A percentile compares a stretch with the other conserved stretches of the same genome.
Conservation (phyloP, 805 yeast species). For the Ogataea ramenticola region DNA sequence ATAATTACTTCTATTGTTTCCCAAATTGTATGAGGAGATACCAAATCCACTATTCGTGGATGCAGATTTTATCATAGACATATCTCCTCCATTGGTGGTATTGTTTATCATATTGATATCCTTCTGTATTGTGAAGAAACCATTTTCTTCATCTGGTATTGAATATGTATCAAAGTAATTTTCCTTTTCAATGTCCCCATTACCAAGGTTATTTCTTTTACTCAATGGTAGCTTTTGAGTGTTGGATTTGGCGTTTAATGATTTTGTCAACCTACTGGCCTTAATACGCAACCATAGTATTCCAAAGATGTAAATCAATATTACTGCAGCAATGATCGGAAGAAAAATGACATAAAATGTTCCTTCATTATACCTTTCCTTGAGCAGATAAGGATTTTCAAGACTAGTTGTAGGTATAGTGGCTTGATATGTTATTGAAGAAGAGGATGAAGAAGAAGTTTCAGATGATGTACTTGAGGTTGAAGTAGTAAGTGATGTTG, state of each 20-base stretch:
- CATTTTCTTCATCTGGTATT: neutral
- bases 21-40: no score
- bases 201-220: neutral
- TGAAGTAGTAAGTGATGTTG: neutral
- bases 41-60: no score
- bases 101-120: neutral
- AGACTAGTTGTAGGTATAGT: slow-evolving; percentile 10
- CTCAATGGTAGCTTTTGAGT: neutral
- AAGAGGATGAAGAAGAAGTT: neutral
- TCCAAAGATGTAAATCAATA: slow-evolving; percentile 16
- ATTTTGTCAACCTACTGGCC: neutral
- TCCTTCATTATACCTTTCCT: slow-evolving; percentile 14
- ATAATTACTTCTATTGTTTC: no score
- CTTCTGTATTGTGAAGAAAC: neutral
- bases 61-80: no score
- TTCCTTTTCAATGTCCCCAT: neutral
- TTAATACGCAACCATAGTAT: slow-evolving; percentile 1
- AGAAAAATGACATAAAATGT: slow-evolving; percentile 20
- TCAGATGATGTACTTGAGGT: neutral
- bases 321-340: slow-evolving; percentile 18
- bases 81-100: no score
- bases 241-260: neutral
- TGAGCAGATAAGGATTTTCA: slow-evolving; percentile 18
- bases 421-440: slow-evolving; percentile 24
- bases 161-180: neutral